A percentile compares a stretch with the other conserved stretches of the same genome.
phyloP scores from a whole-genome alignment of 805 yeast genomes.

The Wickerhamomyces pijperi region DNA sequence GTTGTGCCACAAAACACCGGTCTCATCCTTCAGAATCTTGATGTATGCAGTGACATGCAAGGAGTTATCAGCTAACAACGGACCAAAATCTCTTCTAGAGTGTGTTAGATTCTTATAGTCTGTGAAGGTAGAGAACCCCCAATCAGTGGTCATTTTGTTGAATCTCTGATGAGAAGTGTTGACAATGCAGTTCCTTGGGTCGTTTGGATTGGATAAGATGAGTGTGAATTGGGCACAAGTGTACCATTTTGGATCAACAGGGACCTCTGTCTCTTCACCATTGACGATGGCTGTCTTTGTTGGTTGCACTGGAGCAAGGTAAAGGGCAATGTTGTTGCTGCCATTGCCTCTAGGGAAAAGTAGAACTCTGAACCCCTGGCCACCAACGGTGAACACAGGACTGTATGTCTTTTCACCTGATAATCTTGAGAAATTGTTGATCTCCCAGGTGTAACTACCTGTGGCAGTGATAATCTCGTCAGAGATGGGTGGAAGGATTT shows the following conservation, averaged over 20 bases:
- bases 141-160: constrained; percentile 66
- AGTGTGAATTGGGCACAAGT: constrained; percentile 89
- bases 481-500: constrained; percentile 14
- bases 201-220: constrained; percentile 71
- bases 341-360: constrained; percentile 71
- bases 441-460: constrained; percentile 29
- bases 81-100: constrained; percentile 22
- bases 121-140: constrained; percentile 86
- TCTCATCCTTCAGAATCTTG: constrained; percentile 71
- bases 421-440: constrained; percentile 19
- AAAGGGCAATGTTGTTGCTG: constrained; percentile 52
- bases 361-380: constrained; percentile 55
- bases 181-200: constrained; percentile 46
- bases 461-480: constrained; percentile 22
- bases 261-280: constrained; percentile 18
- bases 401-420: constrained; percentile 22
- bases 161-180: constrained; percentile 74
- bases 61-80: constrained; percentile 35
- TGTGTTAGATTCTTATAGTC: constrained; percentile 31
- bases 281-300: constrained; percentile 17
- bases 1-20: constrained; percentile 92
- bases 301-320: constrained; percentile 57
- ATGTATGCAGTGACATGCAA: constrained; percentile 71
- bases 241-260: constrained; percentile 49
- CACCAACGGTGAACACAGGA: constrained; percentile 45